Evolutionary conservation across 306 rosid genomes (phyloP), one percentile per base, ranked within the genome.

Genomic region (Cyclanthera cordifolia): DNA sequence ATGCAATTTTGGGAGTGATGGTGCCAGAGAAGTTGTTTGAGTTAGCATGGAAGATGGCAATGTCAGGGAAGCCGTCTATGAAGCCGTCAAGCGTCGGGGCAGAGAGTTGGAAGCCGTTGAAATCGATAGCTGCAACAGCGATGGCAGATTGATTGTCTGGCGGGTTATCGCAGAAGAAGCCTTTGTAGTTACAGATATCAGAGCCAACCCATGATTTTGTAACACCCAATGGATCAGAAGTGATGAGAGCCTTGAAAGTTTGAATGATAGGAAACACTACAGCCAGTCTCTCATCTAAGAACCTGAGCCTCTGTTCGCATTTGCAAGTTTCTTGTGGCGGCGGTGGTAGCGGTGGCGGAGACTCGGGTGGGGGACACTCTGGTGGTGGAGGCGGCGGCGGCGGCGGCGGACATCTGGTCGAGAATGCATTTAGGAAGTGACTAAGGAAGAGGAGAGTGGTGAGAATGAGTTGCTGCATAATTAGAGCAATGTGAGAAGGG

Each of bases 1-100:
- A 47, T 54, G 82, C 77, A 23, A 80, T 65, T 11, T 72, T 77
- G 4, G 78, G 72, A 0, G 87, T 52, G 41, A 83, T 13, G 8
- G 51, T 77, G 56, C 87, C 87, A 2, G 84, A 58, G 49, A 83
- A 83, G 41, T 77, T 77, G 78, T 83, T 83, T 71, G 87, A 77
- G 72, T 83, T 83, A 8, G 84, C 87, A 25, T 83, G 87, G 73
- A 83, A 83, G 51, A 83, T 11, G 14, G 87, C 84, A 6, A 83
- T 65, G 68, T 83, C 84, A 2, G 80, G 82, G 39, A 83, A 75
- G 20, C 20, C 54, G 11, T 79, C 80, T 8, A 83, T 73, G 78
- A 83, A 80, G 64, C 84, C 87, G 8, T 72, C 84, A 15, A 83
- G 75, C 28, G 80, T 34, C 4, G 87, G 78, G 12, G 82, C 87